Evolutionary conservation across 129 eudicot species (phyloP).

Genomic region (Kitagawia praeruptora): DNA sequence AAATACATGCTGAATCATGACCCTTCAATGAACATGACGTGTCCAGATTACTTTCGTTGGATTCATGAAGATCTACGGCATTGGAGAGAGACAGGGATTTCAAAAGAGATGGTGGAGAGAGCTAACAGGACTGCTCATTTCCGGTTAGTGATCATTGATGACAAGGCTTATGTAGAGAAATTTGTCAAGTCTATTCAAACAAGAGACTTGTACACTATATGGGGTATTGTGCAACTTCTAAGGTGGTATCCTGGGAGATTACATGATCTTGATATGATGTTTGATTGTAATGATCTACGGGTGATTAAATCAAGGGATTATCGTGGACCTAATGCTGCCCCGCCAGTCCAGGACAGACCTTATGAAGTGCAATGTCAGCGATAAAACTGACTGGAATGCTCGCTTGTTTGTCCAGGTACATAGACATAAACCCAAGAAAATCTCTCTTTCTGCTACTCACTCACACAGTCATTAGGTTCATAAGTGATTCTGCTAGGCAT

Average conservation of each 20-base stretch:
- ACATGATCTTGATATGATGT: conserved; percentile 80
- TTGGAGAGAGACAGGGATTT: conserved; percentile 62
- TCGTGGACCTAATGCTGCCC: conserved; percentile 38
- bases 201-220: conserved; percentile 59
- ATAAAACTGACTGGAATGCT: conserved; percentile 55
- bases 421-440: not conserved
- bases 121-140: conserved; percentile 53
- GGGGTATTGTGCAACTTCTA: conserved; percentile 69
- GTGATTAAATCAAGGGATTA: conserved; percentile 25
- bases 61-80: conserved; percentile 74
- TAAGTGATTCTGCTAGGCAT: not conserved
- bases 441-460: not conserved
- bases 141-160: conserved; percentile 47
- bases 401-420: conserved; percentile 64
- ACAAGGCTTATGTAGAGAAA: conserved; percentile 61
- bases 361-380: conserved; percentile 54
- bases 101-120: conserved; percentile 56
- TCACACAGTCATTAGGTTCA: not conserved
- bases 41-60: conserved; percentile 90
- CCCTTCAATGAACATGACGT: conserved; percentile 35
- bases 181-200: conserved; percentile 50
- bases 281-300: conserved; percentile 66
- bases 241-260: conserved; percentile 62
- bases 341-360: conserved; percentile 71
- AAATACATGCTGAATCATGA: conserved; percentile 16